Evolutionary conservation across 805 yeast genomes (phyloP), one percentile per base, ranked within the genome.

Genomic region (Pichia nanzhaoensis): DNA sequence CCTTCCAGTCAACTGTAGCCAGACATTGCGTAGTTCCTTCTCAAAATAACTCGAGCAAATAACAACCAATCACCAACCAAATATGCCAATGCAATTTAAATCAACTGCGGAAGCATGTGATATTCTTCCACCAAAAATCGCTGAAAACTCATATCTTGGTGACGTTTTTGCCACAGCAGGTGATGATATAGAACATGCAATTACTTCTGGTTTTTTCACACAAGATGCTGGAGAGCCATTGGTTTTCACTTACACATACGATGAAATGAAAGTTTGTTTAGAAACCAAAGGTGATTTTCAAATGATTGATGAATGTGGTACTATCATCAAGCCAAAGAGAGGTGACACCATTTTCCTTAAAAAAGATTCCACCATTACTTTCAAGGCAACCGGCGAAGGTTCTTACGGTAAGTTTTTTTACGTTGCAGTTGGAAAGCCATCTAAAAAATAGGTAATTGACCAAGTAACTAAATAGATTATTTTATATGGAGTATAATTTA

Each of bases 341-440:
- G 88, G 88, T 42, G 88, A 81, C 54, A 80, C 78, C 24, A 68
- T 81, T 50, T 79, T 72, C 70, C 75, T 82, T 65, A 74, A 70
- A 54, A 78, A 78, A 59, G 86, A 84, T 17, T 65, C 74, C 51
- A 78, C 83, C 40, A 74, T 80, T 52, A 80, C 81, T 44, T 77
- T 82, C 62, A 70, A 77, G 45, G 61, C 59, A 37, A 63, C 70
- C 27, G 60, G 56, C 48, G 67, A 66, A 21, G 85, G 81, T 51
- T 56, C 64, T 30, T 79, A 74, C 55, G 85, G 80, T 24, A 71
- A 71, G 45, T 80, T 84, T 37, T 81, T 68, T 66, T 78, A 71
- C 68, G 63, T 70, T 43, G 83, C 28, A 7, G 82, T 43, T 70
- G 74, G 57, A 66, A 82, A 21, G 20, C 44, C 28, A 22, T 41